Conservation (phyloP, 345 rosid genomes). For the Eutrema heterophyllum region DNA sequence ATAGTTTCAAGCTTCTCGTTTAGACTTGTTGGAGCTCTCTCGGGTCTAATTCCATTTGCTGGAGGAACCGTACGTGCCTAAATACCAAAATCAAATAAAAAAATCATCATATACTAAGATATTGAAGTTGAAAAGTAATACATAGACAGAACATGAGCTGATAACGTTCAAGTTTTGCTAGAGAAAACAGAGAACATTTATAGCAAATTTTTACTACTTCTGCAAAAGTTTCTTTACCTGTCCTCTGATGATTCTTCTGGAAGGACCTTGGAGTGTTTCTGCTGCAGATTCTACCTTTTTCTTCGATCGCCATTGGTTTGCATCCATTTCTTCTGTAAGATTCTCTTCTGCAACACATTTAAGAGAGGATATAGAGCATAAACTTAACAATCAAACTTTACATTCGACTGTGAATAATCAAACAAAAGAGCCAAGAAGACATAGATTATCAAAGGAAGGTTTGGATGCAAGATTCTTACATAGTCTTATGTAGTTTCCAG, state of each 20-base stretch:
- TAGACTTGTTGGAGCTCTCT: conserved; percentile 41
- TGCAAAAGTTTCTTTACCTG: conserved; percentile 12
- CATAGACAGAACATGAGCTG: not conserved
- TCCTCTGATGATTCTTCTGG: conserved; percentile 11
- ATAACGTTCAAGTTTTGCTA: not conserved
- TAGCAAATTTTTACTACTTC: not conserved
- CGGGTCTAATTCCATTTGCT: conserved; percentile 33
- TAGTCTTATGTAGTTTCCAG: not conserved
- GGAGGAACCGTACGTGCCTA: conserved; percentile 36
- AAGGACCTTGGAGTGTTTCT: conserved; percentile 22
- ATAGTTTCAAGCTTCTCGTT: conserved; percentile 66
- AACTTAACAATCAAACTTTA: not conserved
- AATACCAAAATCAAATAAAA: not conserved
- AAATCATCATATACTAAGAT: not conserved
- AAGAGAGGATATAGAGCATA: not conserved
- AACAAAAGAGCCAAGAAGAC: conserved; percentile 7
- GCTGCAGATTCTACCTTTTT: conserved; percentile 24
- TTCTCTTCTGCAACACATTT: not conserved
- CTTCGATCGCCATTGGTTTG: conserved; percentile 32
- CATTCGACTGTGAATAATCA: not conserved
- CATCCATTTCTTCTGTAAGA: conserved; percentile 20
- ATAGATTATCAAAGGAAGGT: conserved; percentile 8
- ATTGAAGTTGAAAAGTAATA: not conserved
- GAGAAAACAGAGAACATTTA: not conserved
- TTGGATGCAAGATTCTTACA: conserved; percentile 18